A percentile compares a stretch with the other conserved stretches of the same genome.
phyloP scores from a whole-genome alignment of 2,329 filamentous ascomycete genomes.

The Apiospora sp. region DNA sequence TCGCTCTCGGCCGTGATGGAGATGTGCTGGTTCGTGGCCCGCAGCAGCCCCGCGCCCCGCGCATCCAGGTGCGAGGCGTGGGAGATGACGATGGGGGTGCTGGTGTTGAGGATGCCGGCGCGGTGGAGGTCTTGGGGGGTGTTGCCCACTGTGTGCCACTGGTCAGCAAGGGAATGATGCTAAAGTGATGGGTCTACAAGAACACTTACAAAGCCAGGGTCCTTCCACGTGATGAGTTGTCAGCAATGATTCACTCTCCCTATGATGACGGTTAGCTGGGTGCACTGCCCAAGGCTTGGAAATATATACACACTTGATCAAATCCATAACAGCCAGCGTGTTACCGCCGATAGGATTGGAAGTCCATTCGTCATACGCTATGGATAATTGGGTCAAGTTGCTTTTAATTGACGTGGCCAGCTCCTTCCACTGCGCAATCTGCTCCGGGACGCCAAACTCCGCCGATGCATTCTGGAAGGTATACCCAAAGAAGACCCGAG shows the following conservation, averaged over 20 bases:
- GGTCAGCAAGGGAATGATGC: too few relatives aligned
- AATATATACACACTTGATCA: background rate
- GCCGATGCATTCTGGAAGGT: slow-evolving; percentile 48
- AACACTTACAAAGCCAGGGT: too few relatives aligned
- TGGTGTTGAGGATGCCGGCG: slow-evolving; percentile 50
- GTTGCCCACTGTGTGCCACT: slow-evolving; percentile 43
- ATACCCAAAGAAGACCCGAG: slow-evolving; percentile 56
- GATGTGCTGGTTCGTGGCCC: slow-evolving; percentile 58
- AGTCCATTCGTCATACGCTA: slow-evolving; percentile 49
- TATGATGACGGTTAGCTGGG: background rate
- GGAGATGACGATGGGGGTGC: slow-evolving; percentile 58
- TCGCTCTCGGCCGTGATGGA: slow-evolving; percentile 67
- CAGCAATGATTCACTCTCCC: background rate
- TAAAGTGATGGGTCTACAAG: too few relatives aligned
- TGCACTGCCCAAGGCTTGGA: too few relatives aligned
- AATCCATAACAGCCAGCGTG: background rate
- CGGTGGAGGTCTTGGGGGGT: slow-evolving; percentile 47
- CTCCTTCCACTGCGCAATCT: slow-evolving; percentile 47
- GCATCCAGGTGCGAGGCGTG: slow-evolving; percentile 57
- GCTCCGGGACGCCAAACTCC: slow-evolving; percentile 45
- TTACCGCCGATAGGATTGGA: background rate
- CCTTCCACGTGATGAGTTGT: background rate
- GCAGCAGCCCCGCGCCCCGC: slow-evolving; percentile 50
- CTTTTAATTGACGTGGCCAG: background rate
- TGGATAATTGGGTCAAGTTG: slow-evolving; percentile 2